Base-by-base conservation (phyloP, 2,329 filamentous ascomycete species). In the Pseudocercospora musae region DNA sequence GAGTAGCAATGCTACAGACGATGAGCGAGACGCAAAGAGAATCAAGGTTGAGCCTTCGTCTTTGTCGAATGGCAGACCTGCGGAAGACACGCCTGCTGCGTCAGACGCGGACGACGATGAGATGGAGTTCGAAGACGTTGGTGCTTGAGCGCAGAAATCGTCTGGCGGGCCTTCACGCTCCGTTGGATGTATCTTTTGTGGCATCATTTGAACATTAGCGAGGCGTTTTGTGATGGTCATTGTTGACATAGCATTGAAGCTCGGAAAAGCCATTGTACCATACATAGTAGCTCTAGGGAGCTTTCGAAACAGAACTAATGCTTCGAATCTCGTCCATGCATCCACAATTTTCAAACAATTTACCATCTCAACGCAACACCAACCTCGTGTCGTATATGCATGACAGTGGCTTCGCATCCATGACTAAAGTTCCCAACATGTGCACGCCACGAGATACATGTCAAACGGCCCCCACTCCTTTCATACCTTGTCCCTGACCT, bases 11-110 rank as follows among this genome's bases (percentile, higher is more conserved):
- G 70, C 71, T 4, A 73, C 72, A 8, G 73, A 74, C 60, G 77
- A 79, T 48, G 83, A 83, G 61, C 79, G 78, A 21, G 75, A 79
- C 42, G 79, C 82, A 11, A 91, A 91, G 78, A 84, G 84, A 65
- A 80, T 85, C 49, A 88, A 87, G 74, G 73, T 88, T 18, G 86
- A 88, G 58, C 75, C 79, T 64, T 75, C 79, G 9, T 73, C 72
- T 4, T 70, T 74, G 8, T 70, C 74, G 7, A 75, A 75, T 1
- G 71, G 72, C 42, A 69, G 44, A 42, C 68, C 25, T 37, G 65
- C 66, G 2, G 68, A 71, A 25, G 76, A 75, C 25, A 74, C 75
- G 10, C 77, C 78, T 1, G 76, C 74, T 48, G 70, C 69, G 21
- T 71, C 69, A 8, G 78, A 78, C 46, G 79, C 76, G 23, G 79